Evolutionary conservation across 192 early-diverging fungal genomes (phyloP).

Genomic region (Gigaspora rosea): DNA sequence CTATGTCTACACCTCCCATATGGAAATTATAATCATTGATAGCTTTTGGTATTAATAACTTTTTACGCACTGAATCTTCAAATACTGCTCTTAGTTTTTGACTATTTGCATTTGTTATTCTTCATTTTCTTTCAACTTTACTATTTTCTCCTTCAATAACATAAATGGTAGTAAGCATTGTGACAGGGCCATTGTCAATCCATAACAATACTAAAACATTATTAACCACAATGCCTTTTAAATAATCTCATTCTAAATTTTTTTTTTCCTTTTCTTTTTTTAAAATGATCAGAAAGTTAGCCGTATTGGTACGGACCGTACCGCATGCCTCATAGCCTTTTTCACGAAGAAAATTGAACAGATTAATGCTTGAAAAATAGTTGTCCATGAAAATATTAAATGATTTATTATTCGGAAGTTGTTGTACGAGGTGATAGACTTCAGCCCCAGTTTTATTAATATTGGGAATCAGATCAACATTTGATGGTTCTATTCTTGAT

Average conservation of each 20-base stretch:
- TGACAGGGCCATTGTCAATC: neutral
- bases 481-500: neutral
- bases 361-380: conserved; percentile 34
- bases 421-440: conserved; percentile 32
- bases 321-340: conserved; percentile 9
- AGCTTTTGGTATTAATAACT: conserved; percentile 28
- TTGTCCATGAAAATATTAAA: conserved; percentile 36
- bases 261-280: conserved; percentile 28
- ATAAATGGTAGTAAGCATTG: neutral
- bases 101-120: conserved; percentile 25
- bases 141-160: neutral
- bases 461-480: neutral
- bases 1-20: conserved; percentile 19
- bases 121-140: neutral
- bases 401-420: conserved; percentile 9
- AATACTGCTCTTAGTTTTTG: conserved; percentile 28
- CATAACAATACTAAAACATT: neutral
- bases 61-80: conserved; percentile 9
- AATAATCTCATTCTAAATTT: conserved; percentile 27
- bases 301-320: neutral
- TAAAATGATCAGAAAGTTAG: neutral
- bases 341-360: conserved; percentile 29
- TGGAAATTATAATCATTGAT: conserved; percentile 35
- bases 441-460: neutral
- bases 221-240: conserved; percentile 9